A percentile compares a stretch with the other conserved stretches of the same genome.
Evolutionary conservation across 345 rosid genomes (phyloP).

Genomic region (Eucalyptus sideroxylon): DNA sequence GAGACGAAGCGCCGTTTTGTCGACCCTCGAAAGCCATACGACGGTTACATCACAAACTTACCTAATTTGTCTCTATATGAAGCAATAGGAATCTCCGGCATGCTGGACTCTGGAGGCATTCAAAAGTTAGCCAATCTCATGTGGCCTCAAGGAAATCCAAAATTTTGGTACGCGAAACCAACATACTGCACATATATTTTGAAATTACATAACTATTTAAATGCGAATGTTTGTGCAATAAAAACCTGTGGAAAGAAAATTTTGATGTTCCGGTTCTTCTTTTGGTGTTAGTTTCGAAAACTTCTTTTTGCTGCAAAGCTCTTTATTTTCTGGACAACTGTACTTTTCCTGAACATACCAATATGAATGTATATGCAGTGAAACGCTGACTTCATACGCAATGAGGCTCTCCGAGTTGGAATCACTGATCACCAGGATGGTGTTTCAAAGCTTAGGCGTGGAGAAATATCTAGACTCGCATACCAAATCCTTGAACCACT

Average conservation of each 20-base stretch:
- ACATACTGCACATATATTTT: neutral
- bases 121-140: neutral
- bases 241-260: neutral
- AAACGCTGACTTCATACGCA: neutral
- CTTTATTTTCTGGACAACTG: neutral
- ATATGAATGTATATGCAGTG: neutral
- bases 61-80: neutral
- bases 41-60: neutral
- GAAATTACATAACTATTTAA: neutral
- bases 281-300: neutral
- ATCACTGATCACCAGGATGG: neutral
- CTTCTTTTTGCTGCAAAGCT: neutral
- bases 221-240: neutral
- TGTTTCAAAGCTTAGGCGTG: neutral
- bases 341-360: neutral
- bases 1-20: neutral
- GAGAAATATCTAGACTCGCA: neutral
- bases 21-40: neutral
- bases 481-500: neutral
- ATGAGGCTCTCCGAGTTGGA: neutral
- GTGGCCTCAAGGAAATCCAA: neutral
- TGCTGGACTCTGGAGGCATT: neutral
- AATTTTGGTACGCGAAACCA: neutral
- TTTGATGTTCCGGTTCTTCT: neutral
- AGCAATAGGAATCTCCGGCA: neutral